A percentile compares a stretch with the other conserved stretches of the same genome.
phyloP scores from a whole-genome alignment of 192 early-diverging fungal species.

The Allomyces arbusculus region DNA sequence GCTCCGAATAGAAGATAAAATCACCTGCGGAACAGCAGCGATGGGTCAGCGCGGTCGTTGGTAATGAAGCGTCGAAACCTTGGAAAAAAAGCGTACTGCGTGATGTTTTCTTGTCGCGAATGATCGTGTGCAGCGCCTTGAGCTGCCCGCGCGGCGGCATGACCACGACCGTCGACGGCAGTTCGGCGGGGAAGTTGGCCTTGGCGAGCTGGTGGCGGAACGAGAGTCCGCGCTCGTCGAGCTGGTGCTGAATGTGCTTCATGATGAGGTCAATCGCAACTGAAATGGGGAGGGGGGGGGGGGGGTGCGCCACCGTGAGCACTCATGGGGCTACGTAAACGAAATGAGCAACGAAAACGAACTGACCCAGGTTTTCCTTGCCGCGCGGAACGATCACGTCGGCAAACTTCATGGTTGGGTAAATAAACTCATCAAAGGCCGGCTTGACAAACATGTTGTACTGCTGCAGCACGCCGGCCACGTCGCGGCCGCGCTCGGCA shows the following conservation, averaged over 20 bases:
- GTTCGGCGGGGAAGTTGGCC: constrained; percentile 3
- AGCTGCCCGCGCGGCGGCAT: constrained; percentile 6
- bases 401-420: constrained; percentile 80
- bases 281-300: neutral
- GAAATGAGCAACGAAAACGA: neutral
- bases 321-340: no score
- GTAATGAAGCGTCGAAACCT: constrained; percentile 1
- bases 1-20: constrained; percentile 82
- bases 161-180: constrained; percentile 4
- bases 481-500: constrained; percentile 68
- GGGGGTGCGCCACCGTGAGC: no score
- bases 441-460: constrained; percentile 89
- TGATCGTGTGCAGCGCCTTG: constrained; percentile 7
- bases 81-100: neutral
- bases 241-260: constrained; percentile 67
- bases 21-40: constrained; percentile 22
- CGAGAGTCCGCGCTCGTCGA: constrained; percentile 39
- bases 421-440: constrained; percentile 74
- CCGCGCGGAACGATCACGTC: constrained; percentile 87
- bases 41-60: neutral
- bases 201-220: constrained; percentile 11
- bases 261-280: constrained; percentile 82
- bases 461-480: constrained; percentile 68
- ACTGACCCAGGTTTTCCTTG: constrained; percentile 45
- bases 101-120: neutral